These are phyloP conservation scores for Amesomyces nigricolor DNA, from an alignment of 2,329 filamentous ascomycete species.

Conservation along the genomic window DNA sequence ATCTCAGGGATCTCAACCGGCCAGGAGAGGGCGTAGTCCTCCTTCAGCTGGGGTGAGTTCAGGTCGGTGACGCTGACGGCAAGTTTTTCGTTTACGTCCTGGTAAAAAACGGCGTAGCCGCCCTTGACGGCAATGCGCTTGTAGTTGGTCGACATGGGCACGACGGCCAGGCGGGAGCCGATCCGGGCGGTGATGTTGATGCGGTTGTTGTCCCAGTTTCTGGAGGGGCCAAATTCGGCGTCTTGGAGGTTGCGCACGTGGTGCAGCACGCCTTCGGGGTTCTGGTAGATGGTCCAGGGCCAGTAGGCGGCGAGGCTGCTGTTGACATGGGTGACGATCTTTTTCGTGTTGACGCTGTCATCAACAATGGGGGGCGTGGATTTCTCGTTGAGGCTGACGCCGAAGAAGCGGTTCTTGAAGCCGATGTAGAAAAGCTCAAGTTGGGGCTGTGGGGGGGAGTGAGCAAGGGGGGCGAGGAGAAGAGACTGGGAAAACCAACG, in stretches of 20 bases:
- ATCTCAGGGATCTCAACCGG: slow-evolving; percentile 10
- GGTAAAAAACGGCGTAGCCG: slow-evolving; percentile 22
- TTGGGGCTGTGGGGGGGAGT: slow-evolving; percentile 15
- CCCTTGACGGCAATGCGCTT: slow-evolving; percentile 8
- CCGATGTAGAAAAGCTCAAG: slow-evolving; percentile 18
- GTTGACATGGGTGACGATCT: slow-evolving; percentile 1
- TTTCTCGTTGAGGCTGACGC: slow-evolving; percentile 14
- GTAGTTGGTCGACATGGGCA: slow-evolving; percentile 17
- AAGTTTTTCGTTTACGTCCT: neutral
- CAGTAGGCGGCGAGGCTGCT: slow-evolving; percentile 18
- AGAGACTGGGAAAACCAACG: neutral
- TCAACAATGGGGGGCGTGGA: neutral
- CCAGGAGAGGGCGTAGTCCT: slow-evolving; percentile 12
- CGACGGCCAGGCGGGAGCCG: slow-evolving; percentile 11
- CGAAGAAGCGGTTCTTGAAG: slow-evolving; percentile 10
- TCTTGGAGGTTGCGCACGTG: slow-evolving; percentile 16
- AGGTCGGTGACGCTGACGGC: slow-evolving; percentile 8
- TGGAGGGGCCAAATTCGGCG: neutral
- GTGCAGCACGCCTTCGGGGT: slow-evolving; percentile 2
- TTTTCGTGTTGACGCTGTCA: slow-evolving; percentile 6
- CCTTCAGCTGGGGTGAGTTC: neutral
- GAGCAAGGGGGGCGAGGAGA: neutral
- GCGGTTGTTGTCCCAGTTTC: neutral
- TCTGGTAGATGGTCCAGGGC: slow-evolving; percentile 21
- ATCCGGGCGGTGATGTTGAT: slow-evolving; percentile 2